These are phyloP conservation scores for Trichoderma sp. DNA, from an alignment of 2,329 filamentous ascomycete species.

Conservation along the genomic window DNA sequence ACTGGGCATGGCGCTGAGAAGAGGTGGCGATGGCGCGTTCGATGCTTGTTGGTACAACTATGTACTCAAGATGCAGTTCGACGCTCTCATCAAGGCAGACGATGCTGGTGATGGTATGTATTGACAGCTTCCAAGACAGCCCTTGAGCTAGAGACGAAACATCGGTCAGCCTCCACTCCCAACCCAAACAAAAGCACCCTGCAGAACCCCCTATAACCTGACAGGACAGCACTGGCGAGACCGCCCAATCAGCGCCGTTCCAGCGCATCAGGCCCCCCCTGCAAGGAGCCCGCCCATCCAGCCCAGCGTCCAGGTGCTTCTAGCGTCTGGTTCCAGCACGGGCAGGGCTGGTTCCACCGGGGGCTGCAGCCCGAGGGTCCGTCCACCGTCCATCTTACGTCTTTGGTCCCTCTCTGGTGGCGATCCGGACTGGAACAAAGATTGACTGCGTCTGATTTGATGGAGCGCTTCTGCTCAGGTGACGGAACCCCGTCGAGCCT, in stretches of 20 bases:
- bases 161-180: no score
- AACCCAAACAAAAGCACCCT: no score
- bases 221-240: background rate
- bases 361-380: constrained; percentile 4
- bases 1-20: no score
- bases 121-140: no score
- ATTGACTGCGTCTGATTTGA: background rate
- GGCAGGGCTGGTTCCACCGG: no score
- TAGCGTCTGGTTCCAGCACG: no score
- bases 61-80: no score
- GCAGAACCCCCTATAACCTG: background rate
- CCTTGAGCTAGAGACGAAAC: no score
- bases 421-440: constrained; percentile 24
- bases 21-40: no score
- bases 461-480: background rate
- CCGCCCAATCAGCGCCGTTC: background rate
- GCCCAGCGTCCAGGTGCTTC: background rate
- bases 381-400: constrained; percentile 9
- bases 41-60: no score
- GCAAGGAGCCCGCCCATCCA: background rate
- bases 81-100: no score
- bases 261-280: background rate
- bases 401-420: background rate
- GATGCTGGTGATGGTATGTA: no score
- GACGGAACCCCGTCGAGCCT: constrained; percentile 1